Conservation (phyloP, 768 basidiomycete species). For the Pleurotus tuoliensis region DNA sequence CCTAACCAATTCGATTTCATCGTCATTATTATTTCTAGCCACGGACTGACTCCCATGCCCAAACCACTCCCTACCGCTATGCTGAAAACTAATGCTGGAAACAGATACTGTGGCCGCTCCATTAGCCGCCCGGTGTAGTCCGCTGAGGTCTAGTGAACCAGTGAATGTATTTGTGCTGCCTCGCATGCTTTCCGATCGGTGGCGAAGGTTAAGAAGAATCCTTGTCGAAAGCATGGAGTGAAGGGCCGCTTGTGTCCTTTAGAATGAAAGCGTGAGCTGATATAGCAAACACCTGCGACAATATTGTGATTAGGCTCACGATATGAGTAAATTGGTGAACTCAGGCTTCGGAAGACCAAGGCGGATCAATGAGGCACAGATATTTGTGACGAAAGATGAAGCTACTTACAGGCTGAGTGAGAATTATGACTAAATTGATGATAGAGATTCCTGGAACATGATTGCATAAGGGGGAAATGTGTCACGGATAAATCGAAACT, state of each 20-base stretch:
- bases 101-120: neutral
- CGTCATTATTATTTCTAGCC: too few relatives aligned
- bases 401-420: conserved; percentile 2
- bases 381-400: neutral
- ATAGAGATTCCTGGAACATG: neutral
- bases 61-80: neutral
- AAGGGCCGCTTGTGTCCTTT: conserved; percentile 1
- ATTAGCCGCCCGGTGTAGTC: neutral
- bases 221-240: conserved; percentile 5
- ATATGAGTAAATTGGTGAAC: conserved; percentile 3
- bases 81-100: neutral
- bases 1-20: too few relatives aligned
- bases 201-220: neutral
- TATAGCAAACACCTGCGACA: neutral
- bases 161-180: neutral
- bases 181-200: neutral
- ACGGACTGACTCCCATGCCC: neutral
- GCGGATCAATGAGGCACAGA: neutral
- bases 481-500: too few relatives aligned
- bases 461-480: too few relatives aligned
- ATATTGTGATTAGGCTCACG: neutral
- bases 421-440: neutral
- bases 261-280: neutral
- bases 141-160: neutral
- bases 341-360: neutral